Conservation (phyloP, 257 asterid genomes). For the Sherardia arvensis region DNA sequence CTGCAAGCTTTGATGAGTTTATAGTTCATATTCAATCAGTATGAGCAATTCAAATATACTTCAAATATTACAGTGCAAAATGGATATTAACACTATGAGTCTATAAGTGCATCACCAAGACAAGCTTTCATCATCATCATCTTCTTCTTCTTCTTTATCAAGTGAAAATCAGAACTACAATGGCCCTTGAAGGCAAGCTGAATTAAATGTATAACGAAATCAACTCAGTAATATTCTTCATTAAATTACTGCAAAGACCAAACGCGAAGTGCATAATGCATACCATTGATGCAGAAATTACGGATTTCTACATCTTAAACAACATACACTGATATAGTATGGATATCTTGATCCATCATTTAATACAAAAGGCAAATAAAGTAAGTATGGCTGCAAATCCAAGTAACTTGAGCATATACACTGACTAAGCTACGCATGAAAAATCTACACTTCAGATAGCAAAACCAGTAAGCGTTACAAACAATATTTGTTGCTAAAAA, state of each 20-base stretch:
- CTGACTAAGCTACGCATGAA: background rate
- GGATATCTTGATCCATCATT: background rate
- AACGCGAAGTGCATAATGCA: background rate
- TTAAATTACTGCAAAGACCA: too few relatives aligned
- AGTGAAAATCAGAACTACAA: too few relatives aligned
- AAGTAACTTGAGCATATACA: background rate
- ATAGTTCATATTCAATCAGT: too few relatives aligned
- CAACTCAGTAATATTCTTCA: background rate
- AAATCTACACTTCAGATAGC: too few relatives aligned
- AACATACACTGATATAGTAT: too few relatives aligned
- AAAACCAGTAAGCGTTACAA: background rate
- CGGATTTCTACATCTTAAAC: background rate
- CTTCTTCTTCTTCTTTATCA: too few relatives aligned
- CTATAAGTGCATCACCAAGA: too few relatives aligned
- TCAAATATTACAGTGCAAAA: too few relatives aligned
- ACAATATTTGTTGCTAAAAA: background rate
- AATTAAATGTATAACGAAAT: background rate
- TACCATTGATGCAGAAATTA: background rate
- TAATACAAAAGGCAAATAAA: background rate
- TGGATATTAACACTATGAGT: too few relatives aligned
- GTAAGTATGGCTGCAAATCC: background rate
- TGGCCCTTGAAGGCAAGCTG: background rate
- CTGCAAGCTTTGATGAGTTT: too few relatives aligned
- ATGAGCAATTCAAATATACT: too few relatives aligned
- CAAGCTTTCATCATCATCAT: too few relatives aligned